phyloP scores from a whole-genome alignment of 164 flowering plant species.

The Magnolia changhungtana region DNA sequence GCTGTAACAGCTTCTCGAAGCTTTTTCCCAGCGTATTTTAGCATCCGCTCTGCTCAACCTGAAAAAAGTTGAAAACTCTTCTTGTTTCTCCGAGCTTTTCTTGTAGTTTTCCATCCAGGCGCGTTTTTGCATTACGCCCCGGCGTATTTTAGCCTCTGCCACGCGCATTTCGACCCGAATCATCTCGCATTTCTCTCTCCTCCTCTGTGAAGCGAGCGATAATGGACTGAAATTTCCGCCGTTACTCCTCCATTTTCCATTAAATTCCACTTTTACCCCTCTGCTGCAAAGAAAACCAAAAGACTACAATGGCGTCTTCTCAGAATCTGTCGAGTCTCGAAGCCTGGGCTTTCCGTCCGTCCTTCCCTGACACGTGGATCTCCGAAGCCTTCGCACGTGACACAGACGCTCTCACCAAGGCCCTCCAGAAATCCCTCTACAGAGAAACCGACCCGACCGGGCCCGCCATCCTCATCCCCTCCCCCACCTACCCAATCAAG shows the following conservation, averaged over 20 bases:
- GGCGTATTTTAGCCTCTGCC: not conserved
- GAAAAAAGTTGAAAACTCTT: too few species aligned
- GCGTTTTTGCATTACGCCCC: not conserved
- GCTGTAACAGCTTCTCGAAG: too few species aligned
- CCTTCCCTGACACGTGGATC: constrained; percentile 53
- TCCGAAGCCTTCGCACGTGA: constrained; percentile 58
- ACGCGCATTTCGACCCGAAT: not conserved
- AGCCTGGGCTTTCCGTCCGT: constrained; percentile 40
- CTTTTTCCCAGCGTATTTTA: too few species aligned
- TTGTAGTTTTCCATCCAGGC: too few species aligned
- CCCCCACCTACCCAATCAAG: not conserved
- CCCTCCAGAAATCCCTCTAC: constrained; percentile 55
- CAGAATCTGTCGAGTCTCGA: constrained; percentile 51
- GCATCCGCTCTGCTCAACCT: too few species aligned
- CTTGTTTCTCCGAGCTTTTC: too few species aligned
- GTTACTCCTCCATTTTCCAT: not conserved
- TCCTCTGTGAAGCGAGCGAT: not conserved
- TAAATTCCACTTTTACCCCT: not conserved
- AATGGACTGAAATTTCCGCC: not conserved
- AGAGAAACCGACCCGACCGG: constrained; percentile 3
- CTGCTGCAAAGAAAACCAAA: not conserved
- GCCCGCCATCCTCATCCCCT: not conserved
- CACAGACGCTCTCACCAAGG: constrained; percentile 62
- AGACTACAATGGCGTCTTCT: constrained; percentile 47
- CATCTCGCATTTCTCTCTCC: not conserved